phyloP scores from a whole-genome alignment of 768 basidiomycete genomes.

The Mrakia hoshinonis region DNA sequence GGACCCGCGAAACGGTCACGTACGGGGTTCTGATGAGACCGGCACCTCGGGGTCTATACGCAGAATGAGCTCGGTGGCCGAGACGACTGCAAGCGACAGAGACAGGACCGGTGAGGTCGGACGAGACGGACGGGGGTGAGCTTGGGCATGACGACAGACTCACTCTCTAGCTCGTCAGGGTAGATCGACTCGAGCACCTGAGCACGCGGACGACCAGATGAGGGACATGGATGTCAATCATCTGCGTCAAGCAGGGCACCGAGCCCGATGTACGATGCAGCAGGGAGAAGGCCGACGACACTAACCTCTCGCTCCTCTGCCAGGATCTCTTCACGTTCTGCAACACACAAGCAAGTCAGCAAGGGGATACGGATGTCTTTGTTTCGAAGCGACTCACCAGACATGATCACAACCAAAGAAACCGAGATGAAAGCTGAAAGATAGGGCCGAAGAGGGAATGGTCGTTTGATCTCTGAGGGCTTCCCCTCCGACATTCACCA shows the following conservation, averaged over 20 bases:
- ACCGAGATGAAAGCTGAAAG: background rate
- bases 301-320: slow-evolving; percentile 84
- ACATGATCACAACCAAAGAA: background rate
- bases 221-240: background rate
- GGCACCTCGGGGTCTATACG: slow-evolving; percentile 63
- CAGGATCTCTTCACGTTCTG: slow-evolving; percentile 45
- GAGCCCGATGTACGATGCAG: too few species aligned
- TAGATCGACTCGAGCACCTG: slow-evolving; percentile 94
- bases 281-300: slow-evolving; percentile 10
- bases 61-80: background rate
- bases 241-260: background rate
- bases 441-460: background rate
- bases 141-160: background rate
- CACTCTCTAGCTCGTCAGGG: slow-evolving; percentile 57
- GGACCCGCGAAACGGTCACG: slow-evolving; percentile 11
- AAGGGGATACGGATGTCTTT: background rate
- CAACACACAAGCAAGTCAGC: background rate
- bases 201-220: slow-evolving; percentile 24
- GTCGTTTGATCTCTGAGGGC: background rate
- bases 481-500: background rate
- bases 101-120: background rate
- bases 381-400: background rate
- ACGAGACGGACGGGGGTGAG: background rate
- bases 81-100: background rate
- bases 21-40: slow-evolving; percentile 52